phyloP scores from a whole-genome alignment of 2,329 filamentous ascomycete species.

The Ilyonectria sp. region DNA sequence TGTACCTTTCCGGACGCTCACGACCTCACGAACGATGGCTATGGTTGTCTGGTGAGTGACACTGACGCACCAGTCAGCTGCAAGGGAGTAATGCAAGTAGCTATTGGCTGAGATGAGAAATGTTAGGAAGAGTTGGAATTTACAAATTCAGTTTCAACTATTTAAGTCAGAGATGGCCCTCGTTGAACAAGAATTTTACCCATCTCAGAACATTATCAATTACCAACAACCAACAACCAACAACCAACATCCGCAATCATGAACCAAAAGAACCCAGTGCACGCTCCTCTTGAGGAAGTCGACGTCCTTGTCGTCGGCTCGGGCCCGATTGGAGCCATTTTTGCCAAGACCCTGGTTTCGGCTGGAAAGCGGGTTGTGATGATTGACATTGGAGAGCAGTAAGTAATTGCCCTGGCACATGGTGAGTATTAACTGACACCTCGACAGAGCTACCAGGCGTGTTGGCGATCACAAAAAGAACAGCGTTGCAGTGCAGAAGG shows the following conservation, averaged over 20 bases:
- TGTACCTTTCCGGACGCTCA: too few species aligned
- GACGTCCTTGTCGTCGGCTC: slow-evolving; percentile 23
- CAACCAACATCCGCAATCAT: not conserved
- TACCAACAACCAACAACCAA: not conserved
- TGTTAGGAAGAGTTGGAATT: too few species aligned
- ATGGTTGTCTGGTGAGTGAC: too few species aligned
- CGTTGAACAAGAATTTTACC: not conserved
- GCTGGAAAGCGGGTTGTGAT: not conserved
- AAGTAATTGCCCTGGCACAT: not conserved
- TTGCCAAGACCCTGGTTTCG: slow-evolving; percentile 12
- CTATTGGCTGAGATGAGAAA: too few species aligned
- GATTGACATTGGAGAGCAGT: slow-evolving; percentile 22
- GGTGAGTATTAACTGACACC: not conserved
- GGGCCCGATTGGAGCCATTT: slow-evolving; percentile 17
- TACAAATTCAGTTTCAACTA: not conserved
- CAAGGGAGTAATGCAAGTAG: too few species aligned
- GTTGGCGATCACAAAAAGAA: slow-evolving; percentile 22
- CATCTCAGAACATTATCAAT: too few species aligned
- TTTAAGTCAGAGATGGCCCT: not conserved
- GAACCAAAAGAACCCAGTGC: not conserved
- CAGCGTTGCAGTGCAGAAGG: slow-evolving; percentile 19
- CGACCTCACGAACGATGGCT: too few species aligned
- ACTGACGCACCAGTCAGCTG: too few species aligned
- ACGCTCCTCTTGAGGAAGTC: not conserved
- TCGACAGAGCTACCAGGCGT: not conserved